phyloP scores from a whole-genome alignment of 805 yeast species.

The Metschnikowia kofuensis region DNA sequence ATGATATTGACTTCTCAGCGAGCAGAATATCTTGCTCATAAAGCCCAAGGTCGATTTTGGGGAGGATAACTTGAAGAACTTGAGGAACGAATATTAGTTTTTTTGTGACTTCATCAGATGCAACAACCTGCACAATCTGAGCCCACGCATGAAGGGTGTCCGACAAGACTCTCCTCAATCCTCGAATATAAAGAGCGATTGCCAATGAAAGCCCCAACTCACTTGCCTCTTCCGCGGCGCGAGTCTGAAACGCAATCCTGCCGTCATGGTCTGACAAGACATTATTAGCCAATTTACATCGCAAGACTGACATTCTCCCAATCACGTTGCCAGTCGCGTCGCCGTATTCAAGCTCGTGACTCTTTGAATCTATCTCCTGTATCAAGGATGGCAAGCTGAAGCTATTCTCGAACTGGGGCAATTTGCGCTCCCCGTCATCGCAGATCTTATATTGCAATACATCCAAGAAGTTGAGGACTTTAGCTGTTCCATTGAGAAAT shows the following conservation, averaged over 20 bases:
- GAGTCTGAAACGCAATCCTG: slow-evolving; percentile 23
- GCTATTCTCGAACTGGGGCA: slow-evolving; percentile 24
- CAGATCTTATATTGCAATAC: slow-evolving; percentile 51
- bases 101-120: slow-evolving; percentile 48
- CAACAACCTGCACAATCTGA: slow-evolving; percentile 68
- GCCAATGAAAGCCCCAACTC: slow-evolving; percentile 38
- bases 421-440: slow-evolving; percentile 42
- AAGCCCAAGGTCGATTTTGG: slow-evolving; percentile 67
- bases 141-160: slow-evolving; percentile 79
- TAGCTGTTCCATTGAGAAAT: slow-evolving; percentile 59
- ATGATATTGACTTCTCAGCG: slow-evolving; percentile 73
- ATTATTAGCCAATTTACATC: slow-evolving; percentile 21
- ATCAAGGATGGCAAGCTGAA: slow-evolving; percentile 36
- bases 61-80: slow-evolving; percentile 70
- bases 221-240: slow-evolving; percentile 25
- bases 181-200: slow-evolving; percentile 45
- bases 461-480: slow-evolving; percentile 67
- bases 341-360: neutral
- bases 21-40: slow-evolving; percentile 61
- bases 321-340: slow-evolving; percentile 25
- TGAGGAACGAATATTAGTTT: slow-evolving; percentile 64
- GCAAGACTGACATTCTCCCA: slow-evolving; percentile 20
- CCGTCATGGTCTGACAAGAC: slow-evolving; percentile 18
- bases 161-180: slow-evolving; percentile 52
- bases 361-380: slow-evolving; percentile 26